Conservation (phyloP, 2,329 filamentous ascomycete species). For the Ceratocystis papillata region DNA sequence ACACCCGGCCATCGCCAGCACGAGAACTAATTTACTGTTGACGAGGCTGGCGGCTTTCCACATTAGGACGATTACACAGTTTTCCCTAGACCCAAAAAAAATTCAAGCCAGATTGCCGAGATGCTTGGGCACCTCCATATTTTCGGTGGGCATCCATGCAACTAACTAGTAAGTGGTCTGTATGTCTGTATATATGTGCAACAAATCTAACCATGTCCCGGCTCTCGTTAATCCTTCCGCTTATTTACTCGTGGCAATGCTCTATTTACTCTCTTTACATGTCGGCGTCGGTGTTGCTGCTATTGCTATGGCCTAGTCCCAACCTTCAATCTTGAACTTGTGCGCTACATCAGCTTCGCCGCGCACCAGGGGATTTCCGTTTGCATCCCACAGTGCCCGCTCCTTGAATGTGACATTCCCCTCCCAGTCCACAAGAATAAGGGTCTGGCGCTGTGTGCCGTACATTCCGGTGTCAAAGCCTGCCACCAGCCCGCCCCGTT, state of each 20-base stretch:
- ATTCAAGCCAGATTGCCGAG: not conserved
- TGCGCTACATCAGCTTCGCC: constrained; percentile 47
- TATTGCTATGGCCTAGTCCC: constrained; percentile 30
- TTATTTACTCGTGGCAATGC: not conserved
- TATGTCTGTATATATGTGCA: too few relatives aligned
- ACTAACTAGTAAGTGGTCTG: too few relatives aligned
- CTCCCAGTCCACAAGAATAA: constrained; percentile 52
- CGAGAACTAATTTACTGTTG: not conserved
- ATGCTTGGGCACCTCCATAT: not conserved
- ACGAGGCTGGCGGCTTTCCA: not conserved
- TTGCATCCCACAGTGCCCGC: constrained; percentile 48
- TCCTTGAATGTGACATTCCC: constrained; percentile 51
- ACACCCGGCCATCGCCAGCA: not conserved
- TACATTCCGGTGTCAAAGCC: constrained; percentile 51
- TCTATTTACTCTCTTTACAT: not conserved
- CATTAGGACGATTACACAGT: not conserved
- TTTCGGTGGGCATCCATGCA: not conserved
- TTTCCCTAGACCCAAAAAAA: not conserved
- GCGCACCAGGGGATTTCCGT: constrained; percentile 44
- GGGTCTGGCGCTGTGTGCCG: constrained; percentile 54
- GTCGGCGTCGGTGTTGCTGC: too few relatives aligned
- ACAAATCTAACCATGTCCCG: not conserved
- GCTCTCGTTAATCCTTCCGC: not conserved
- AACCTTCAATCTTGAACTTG: constrained; percentile 46
- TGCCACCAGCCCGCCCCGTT: constrained; percentile 29